Evolutionary conservation across 83 land plant genomes (phyloP), one percentile per base, ranked within the genome.

Genomic region (Diphasiastrum complanatum): DNA sequence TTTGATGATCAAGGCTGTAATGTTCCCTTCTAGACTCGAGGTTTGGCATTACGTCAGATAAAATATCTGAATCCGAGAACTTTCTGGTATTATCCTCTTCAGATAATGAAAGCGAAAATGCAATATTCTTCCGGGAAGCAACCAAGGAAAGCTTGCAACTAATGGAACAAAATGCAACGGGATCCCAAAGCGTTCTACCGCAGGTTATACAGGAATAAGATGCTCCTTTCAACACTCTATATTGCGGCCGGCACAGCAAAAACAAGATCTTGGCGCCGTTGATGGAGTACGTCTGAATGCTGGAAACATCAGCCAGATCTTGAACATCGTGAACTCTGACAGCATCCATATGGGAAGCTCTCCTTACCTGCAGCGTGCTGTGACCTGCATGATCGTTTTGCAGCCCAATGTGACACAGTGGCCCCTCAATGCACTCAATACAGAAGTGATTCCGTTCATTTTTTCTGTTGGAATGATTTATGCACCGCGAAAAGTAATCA

Each of bases 101-200:
- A n/a, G n/a, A n/a, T n/a, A n/a, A n/a, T n/a, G n/a, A n/a, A n/a
- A n/a, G n/a, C n/a, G n/a, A n/a, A n/a, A n/a, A n/a, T n/a, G n/a
- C n/a, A n/a, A n/a, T n/a, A n/a, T n/a, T n/a, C n/a, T n/a, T n/a
- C n/a, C n/a, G n/a, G n/a, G n/a, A n/a, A n/a, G n/a, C n/a, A n/a
- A n/a, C n/a, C n/a, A n/a, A n/a, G n/a, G n/a, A n/a, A 5, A 71
- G 69, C 61, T 71, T 71, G 61, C 74, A 71, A 32, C 50, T 52
- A 23, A 71, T 63, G 36, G 74, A 71, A 35, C 74, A 71, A 38
- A 71, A 33, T n/a, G 27, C 18, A 45, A 64, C 33, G 2, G 40
- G 47, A 28, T 54, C 52, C 33, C 27, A 30, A 38, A 71, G 51
- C 23, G 36, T 50, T 29, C 74, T 35, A 24, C 45, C 54, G 27